Conservation (phyloP, 495 filamentous ascomycete species). For the Xylaria bambusicola region DNA sequence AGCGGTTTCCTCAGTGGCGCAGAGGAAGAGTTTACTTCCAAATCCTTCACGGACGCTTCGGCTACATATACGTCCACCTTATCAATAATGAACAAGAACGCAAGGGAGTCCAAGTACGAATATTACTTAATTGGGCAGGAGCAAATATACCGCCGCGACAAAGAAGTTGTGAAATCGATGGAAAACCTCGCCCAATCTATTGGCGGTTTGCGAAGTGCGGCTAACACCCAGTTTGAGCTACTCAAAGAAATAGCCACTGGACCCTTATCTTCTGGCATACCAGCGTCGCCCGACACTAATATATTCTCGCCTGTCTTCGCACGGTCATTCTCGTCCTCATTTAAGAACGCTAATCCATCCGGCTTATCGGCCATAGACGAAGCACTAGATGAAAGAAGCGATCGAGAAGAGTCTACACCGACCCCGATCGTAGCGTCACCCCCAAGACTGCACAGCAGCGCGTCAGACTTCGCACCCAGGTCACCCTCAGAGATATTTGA, state of each 20-base stretch:
- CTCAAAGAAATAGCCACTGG: constrained; percentile 59
- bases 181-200: constrained; percentile 87
- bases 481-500: constrained; percentile 81
- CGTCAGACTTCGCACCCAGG: constrained; percentile 34
- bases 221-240: constrained; percentile 83
- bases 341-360: constrained; percentile 31
- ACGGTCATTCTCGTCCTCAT: constrained; percentile 32
- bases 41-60: constrained; percentile 66
- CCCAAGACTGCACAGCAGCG: constrained; percentile 21
- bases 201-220: constrained; percentile 87
- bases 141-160: constrained; percentile 76
- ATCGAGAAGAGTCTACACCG: constrained; percentile 38
- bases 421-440: constrained; percentile 4
- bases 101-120: constrained; percentile 87
- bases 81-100: constrained; percentile 71
- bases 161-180: constrained; percentile 78
- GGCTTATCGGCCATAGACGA: constrained; percentile 67
- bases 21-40: constrained; percentile 70
- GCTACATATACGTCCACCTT: constrained; percentile 69
- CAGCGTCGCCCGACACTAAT: constrained; percentile 35
- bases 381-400: constrained; percentile 60
- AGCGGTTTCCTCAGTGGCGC: constrained; percentile 82
- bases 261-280: constrained; percentile 16
- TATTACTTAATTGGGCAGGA: constrained; percentile 85
- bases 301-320: constrained; percentile 34